phyloP scores from a whole-genome alignment of 1,284 basidiomycete species.

The Fomitopsis pinicola region DNA sequence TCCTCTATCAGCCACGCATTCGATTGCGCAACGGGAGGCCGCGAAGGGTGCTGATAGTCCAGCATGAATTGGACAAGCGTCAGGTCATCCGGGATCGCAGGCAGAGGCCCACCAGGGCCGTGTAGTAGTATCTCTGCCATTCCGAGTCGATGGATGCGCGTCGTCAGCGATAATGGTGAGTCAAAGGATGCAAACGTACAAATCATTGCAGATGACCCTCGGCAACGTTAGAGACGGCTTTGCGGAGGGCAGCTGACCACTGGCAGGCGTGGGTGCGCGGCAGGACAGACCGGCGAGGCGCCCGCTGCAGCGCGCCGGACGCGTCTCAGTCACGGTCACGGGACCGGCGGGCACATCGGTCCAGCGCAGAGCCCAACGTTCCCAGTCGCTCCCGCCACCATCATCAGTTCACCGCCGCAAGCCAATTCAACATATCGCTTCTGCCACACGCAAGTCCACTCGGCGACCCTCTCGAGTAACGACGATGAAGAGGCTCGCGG shows the following conservation, averaged over 20 bases:
- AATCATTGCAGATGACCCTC: no score
- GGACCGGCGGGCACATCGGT: neutral
- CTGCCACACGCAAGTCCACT: neutral
- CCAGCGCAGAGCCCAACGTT: neutral
- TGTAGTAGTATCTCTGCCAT: conserved; percentile 32
- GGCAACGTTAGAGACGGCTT: neutral
- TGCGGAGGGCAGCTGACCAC: neutral
- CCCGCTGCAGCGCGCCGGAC: neutral
- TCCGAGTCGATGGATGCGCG: neutral
- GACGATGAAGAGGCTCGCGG: conserved; percentile 6
- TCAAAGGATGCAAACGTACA: neutral
- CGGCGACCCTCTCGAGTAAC: conserved; percentile 16
- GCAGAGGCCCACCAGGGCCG: conserved; percentile 33
- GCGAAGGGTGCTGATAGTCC: conserved; percentile 39
- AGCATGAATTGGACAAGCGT: conserved; percentile 69
- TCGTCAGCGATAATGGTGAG: neutral
- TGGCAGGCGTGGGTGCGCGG: neutral
- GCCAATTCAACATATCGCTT: neutral
- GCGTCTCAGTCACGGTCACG: conserved; percentile 1
- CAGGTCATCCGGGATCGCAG: conserved; percentile 56
- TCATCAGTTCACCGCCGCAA: neutral
- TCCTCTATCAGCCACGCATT: conserved; percentile 56
- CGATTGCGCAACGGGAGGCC: conserved; percentile 29
- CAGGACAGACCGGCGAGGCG: neutral
- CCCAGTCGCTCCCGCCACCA: neutral